phyloP scores from a whole-genome alignment of 2,329 filamentous ascomycete species.

The Aureobasidium sp. region DNA sequence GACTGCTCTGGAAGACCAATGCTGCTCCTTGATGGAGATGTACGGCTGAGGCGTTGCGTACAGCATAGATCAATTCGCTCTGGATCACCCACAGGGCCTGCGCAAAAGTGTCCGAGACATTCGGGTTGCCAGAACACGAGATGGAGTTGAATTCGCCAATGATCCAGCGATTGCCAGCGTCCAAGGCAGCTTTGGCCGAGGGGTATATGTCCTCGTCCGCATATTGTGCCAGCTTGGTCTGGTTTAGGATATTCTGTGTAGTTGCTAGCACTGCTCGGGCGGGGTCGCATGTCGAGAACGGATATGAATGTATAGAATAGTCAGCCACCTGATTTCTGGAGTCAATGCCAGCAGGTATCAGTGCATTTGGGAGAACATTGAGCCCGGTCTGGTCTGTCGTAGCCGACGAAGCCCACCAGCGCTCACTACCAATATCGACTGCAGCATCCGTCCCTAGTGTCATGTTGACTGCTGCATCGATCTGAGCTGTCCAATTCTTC shows the following conservation, averaged over 20 bases:
- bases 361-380: conserved; percentile 24
- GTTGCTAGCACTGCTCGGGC: conserved; percentile 22
- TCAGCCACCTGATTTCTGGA: conserved; percentile 23
- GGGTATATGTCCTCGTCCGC: conserved; percentile 26
- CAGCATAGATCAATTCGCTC: conserved; percentile 33
- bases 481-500: conserved; percentile 25
- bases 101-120: conserved; percentile 37
- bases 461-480: conserved; percentile 23
- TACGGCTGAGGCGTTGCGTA: conserved; percentile 32
- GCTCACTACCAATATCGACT: conserved; percentile 15
- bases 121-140: conserved; percentile 34
- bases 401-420: conserved; percentile 27
- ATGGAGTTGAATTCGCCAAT: conserved; percentile 39
- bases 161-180: conserved; percentile 24
- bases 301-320: conserved; percentile 27
- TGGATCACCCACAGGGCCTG: conserved; percentile 37
- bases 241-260: conserved; percentile 26
- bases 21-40: conserved; percentile 32
- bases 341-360: conserved; percentile 26
- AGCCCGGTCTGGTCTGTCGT: conserved; percentile 26
- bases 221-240: conserved; percentile 24
- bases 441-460: not conserved
- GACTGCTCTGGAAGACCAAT: conserved; percentile 25
- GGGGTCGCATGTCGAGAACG: conserved; percentile 27
- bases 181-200: conserved; percentile 24